These are phyloP conservation scores for Truncatella angustata DNA, from an alignment of 2,329 filamentous ascomycete species.

Conservation along the genomic window DNA sequence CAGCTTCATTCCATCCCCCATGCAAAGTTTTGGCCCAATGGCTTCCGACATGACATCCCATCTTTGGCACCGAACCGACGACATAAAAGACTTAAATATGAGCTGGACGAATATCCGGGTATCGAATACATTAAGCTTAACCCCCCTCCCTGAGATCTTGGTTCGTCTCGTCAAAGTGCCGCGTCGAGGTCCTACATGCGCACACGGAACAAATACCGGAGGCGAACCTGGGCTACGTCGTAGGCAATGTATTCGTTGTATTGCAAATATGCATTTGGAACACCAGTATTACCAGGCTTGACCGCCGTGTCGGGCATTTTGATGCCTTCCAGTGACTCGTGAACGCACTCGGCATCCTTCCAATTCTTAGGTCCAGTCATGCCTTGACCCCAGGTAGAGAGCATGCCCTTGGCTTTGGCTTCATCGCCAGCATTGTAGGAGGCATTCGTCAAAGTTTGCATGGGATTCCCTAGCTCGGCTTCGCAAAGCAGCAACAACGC, in stretches of 20 bases:
- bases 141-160: too few relatives aligned
- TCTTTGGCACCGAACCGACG: too few relatives aligned
- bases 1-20: too few relatives aligned
- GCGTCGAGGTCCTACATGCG: conserved; percentile 39
- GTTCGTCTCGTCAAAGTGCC: neutral
- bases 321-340: conserved; percentile 64
- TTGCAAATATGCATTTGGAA: conserved; percentile 44
- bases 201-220: conserved; percentile 68
- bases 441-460: conserved; percentile 59
- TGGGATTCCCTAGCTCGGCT: conserved; percentile 74
- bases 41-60: too few relatives aligned
- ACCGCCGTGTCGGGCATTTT: conserved; percentile 59
- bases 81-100: too few relatives aligned
- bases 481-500: conserved; percentile 81
- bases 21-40: too few relatives aligned
- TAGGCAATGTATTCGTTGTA: conserved; percentile 79
- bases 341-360: conserved; percentile 71
- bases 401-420: conserved; percentile 57
- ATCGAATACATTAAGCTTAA: too few relatives aligned
- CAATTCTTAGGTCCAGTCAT: conserved; percentile 61
- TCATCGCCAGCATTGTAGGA: conserved; percentile 63
- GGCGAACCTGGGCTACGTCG: conserved; percentile 65
- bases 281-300: conserved; percentile 45
- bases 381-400: conserved; percentile 72
- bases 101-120: too few relatives aligned